Evolutionary conservation across 177 flowering plant species (phyloP).

Genomic region (Vitis hybrid): DNA sequence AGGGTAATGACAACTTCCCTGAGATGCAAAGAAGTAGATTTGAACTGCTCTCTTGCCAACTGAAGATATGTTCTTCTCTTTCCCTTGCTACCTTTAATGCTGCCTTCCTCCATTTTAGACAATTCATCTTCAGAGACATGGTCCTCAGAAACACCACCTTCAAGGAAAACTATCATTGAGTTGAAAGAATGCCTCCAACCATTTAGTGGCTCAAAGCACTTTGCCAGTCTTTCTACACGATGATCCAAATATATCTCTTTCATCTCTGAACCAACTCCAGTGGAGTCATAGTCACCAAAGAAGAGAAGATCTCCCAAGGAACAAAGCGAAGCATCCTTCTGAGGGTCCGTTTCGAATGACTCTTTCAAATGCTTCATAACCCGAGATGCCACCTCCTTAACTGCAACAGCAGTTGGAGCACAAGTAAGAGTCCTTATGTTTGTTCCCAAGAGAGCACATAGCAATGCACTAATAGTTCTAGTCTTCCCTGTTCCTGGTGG

Average conservation of each 20-base stretch:
- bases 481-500: conserved; percentile 90
- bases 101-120: conserved; percentile 9
- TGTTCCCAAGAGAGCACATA: conserved; percentile 37
- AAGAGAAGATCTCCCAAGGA: conserved; percentile 53
- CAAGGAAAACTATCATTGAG: conserved; percentile 50
- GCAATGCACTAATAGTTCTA: conserved; percentile 47
- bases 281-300: conserved; percentile 50
- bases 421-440: conserved; percentile 49
- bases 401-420: conserved; percentile 74
- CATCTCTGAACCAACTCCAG: conserved; percentile 32
- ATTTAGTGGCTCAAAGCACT: conserved; percentile 37
- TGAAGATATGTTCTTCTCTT: conserved; percentile 32
- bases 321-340: conserved; percentile 9
- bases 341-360: not conserved
- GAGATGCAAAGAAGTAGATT: no score
- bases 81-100: not conserved
- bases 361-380: conserved; percentile 34
- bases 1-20: conserved; percentile 15
- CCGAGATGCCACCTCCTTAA: conserved; percentile 49
- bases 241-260: conserved; percentile 51
- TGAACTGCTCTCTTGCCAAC: conserved; percentile 9
- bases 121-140: conserved; percentile 37
- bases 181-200: conserved; percentile 49
- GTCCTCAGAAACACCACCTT: conserved; percentile 45
- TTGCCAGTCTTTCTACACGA: conserved; percentile 38